phyloP scores from a whole-genome alignment of 1,284 basidiomycete species.

The Gomphus bonarii region DNA sequence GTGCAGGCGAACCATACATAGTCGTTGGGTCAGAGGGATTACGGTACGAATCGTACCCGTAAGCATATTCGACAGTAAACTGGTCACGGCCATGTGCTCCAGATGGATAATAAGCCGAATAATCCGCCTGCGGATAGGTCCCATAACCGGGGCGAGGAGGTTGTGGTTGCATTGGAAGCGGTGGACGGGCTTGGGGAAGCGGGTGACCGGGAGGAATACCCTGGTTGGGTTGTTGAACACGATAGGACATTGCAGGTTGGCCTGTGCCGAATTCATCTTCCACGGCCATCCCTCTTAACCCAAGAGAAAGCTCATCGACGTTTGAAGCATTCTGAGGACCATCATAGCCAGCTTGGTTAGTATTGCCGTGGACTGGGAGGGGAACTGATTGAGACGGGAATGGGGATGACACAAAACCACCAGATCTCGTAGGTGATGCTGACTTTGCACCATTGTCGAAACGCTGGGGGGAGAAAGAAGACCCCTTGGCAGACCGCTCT shows the following conservation, averaged over 20 bases:
- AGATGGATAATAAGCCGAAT: conserved; percentile 43
- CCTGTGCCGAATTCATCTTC: conserved; percentile 32
- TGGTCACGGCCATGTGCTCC: conserved; percentile 30
- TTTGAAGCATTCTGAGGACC: conserved; percentile 29
- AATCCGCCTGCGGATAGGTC: conserved; percentile 44
- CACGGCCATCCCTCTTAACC: conserved; percentile 55
- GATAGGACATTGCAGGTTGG: conserved; percentile 13
- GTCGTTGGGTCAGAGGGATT: conserved; percentile 35
- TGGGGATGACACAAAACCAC: conserved; percentile 21
- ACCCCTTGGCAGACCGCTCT: conserved; percentile 37
- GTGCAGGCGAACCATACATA: conserved; percentile 35
- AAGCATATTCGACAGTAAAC: conserved; percentile 37
- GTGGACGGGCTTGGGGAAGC: conserved; percentile 27
- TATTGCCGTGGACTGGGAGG: conserved; percentile 21
- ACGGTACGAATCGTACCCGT: conserved; percentile 47
- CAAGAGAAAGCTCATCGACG: conserved; percentile 43
- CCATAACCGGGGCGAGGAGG: conserved; percentile 35
- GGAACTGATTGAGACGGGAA: conserved; percentile 19
- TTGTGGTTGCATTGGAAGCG: conserved; percentile 26
- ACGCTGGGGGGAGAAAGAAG: conserved; percentile 43
- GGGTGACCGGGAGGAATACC: conserved; percentile 18
- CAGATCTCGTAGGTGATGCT: conserved; percentile 32
- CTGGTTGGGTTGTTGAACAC: conserved; percentile 16
- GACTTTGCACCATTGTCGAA: conserved; percentile 35
- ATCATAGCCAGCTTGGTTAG: conserved; percentile 31